A percentile compares a stretch with the other conserved stretches of the same genome.
phyloP scores from a whole-genome alignment of 176 grass and related monocot species.

The Saccharum spontaneum region DNA sequence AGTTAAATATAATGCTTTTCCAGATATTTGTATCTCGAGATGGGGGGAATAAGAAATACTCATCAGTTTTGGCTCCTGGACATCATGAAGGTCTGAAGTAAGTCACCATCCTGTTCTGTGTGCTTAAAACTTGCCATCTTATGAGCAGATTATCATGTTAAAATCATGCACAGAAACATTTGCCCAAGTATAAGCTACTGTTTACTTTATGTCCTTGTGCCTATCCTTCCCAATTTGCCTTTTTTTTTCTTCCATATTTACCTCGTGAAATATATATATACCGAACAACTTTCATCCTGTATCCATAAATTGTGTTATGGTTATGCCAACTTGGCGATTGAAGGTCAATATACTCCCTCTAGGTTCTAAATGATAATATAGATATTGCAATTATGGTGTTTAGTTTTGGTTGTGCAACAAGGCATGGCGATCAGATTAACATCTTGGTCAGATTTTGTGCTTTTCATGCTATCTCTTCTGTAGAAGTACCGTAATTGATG shows the following conservation, averaged over 20 bases:
- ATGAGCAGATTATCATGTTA: neutral
- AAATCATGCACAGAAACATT: neutral
- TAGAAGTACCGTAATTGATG: slow-evolving; percentile 12
- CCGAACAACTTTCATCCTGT: neutral
- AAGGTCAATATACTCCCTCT: slow-evolving; percentile 3
- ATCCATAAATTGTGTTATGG: neutral
- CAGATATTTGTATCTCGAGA: slow-evolving; percentile 98
- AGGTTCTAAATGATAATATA: slow-evolving; percentile 21
- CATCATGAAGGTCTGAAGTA: slow-evolving; percentile 95
- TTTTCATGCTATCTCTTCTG: slow-evolving; percentile 1
- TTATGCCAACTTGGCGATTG: neutral
- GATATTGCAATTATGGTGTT: slow-evolving; percentile 20
- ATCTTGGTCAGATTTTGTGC: neutral
- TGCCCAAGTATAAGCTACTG: neutral
- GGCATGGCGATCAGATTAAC: neutral
- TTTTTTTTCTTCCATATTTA: neutral
- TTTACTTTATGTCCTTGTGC: neutral
- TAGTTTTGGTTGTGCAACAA: neutral
- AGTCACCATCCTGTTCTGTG: slow-evolving; percentile 35
- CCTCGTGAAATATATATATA: slow-evolving; percentile 10
- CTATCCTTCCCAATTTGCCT: neutral
- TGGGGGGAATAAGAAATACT: slow-evolving; percentile 84
- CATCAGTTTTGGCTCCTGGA: slow-evolving; percentile 90
- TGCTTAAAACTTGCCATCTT: slow-evolving; percentile 8
- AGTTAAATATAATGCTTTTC: slow-evolving; percentile 6